Base-by-base conservation (phyloP, 2,329 filamentous ascomycete species). In the Fusarium abutilonis region DNA sequence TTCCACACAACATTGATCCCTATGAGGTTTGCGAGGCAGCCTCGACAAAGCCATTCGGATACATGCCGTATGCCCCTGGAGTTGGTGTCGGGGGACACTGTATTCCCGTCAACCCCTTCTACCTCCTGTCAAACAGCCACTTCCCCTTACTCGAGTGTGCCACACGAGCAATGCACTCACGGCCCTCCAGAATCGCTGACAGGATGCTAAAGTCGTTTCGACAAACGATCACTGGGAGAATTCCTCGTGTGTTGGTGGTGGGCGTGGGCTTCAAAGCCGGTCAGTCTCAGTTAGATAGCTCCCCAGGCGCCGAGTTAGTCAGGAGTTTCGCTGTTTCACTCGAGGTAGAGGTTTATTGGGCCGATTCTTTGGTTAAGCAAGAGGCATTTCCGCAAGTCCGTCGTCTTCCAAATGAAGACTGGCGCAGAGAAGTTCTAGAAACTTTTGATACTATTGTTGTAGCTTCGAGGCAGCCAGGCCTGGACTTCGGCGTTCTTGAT, bases 41-140 rank as follows among this genome's bases (percentile, higher is more conserved):
- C 1, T 66, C 76, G 1, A 80, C 79, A 10, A 84, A 83, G 64
- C 80, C 80, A 0, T 84, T 83, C 54, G 82, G 82, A 9, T 84
- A 81, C 59, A 76, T 80, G 61, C 75, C 82, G 0, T 80, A 78
- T 66, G 64, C 66, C 1, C 81, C 82, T 0, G 74, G 77, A 1
- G 68, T 81, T 3, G 82, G 82, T 7, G 82, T 85, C 5, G 82
- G 82, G 2, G 82, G 83, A 0, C 82, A 84, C 65, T 84, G 82
- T 63, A 84, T 84, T 54, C 82, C 82, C 0, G 77, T 84, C 47
- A 84, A 85, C 55, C 82, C 82, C 0, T 78, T 78, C 69, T 84
- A 84, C 59, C 75, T 85, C 21, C 71, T 83, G 6, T 76, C 77
- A 11, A 82, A 78, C 58, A 78, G 73, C 60, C 62, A 74, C 5